Conservation (phyloP, 768 basidiomycete species). For the Mycena leptocephala region DNA sequence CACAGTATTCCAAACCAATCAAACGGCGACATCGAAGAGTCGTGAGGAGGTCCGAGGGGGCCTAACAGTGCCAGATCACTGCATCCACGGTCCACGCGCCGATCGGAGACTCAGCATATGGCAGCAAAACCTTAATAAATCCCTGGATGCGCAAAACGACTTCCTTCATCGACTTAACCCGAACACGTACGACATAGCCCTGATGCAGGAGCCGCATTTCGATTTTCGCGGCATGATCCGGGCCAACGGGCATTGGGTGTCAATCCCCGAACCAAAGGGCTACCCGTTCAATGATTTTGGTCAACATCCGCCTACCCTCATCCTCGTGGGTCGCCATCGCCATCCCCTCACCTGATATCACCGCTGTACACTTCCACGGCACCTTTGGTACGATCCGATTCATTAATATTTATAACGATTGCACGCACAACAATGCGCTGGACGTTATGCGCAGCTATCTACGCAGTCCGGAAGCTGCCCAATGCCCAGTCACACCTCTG, state of each 20-base stretch:
- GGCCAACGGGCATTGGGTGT: slow-evolving; percentile 30
- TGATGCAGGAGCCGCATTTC: slow-evolving; percentile 51
- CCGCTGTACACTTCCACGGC: slow-evolving; percentile 41
- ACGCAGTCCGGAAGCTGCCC: not conserved
- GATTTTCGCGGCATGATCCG: slow-evolving; percentile 30
- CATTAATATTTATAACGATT: slow-evolving; percentile 47
- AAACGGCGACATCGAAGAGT: no score
- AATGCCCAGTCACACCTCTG: not conserved
- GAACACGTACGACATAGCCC: slow-evolving; percentile 38
- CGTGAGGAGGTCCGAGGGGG: no score
- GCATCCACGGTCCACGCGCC: no score
- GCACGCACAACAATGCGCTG: slow-evolving; percentile 22
- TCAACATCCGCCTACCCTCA: slow-evolving; percentile 1
- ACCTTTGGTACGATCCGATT: slow-evolving; percentile 36
- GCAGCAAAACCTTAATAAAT: slow-evolving; percentile 50
- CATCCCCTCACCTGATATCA: slow-evolving; percentile 31
- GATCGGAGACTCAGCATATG: slow-evolving; percentile 31
- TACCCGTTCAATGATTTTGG: slow-evolving; percentile 9
- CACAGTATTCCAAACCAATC: no score
- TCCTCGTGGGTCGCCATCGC: slow-evolving; percentile 2
- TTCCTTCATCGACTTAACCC: slow-evolving; percentile 20
- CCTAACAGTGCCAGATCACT: no score
- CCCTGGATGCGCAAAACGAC: slow-evolving; percentile 23
- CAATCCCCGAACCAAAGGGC: slow-evolving; percentile 21
- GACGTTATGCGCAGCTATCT: slow-evolving; percentile 3